phyloP scores from a whole-genome alignment of 306 rosid genomes.

The Adenanthera pavonina region DNA sequence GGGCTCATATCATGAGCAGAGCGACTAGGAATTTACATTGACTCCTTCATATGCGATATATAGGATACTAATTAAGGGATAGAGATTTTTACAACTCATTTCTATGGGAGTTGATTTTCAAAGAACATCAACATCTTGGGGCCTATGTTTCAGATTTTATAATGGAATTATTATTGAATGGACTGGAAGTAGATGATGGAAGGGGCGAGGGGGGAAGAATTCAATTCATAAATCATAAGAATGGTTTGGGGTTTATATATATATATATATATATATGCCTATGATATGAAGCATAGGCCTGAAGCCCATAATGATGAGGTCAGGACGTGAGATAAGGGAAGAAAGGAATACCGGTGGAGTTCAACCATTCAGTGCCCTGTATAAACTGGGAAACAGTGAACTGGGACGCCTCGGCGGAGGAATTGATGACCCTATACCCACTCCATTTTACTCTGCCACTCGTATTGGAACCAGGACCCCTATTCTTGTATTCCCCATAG shows the following conservation, averaged over 20 bases:
- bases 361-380: slow-evolving; percentile 70
- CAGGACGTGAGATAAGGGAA: slow-evolving; percentile 35
- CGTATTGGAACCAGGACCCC: slow-evolving; percentile 73
- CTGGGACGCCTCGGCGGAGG: slow-evolving; percentile 57
- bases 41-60: too few relatives aligned
- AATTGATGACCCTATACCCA: slow-evolving; percentile 71
- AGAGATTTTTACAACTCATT: too few relatives aligned
- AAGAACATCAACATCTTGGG: too few relatives aligned
- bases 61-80: too few relatives aligned
- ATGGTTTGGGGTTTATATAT: background rate
- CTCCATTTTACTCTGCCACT: slow-evolving; percentile 68
- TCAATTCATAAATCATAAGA: background rate
- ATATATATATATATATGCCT: too few relatives aligned
- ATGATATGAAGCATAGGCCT: background rate
- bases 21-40: too few relatives aligned
- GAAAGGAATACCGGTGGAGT: slow-evolving; percentile 59
- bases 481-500: slow-evolving; percentile 78
- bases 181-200: too few relatives aligned
- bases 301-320: background rate
- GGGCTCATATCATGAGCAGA: too few relatives aligned
- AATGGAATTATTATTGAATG: too few relatives aligned
- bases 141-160: too few relatives aligned
- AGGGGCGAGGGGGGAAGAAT: background rate
- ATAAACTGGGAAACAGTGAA: slow-evolving; percentile 65
- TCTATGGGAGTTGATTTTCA: too few relatives aligned